Evolutionary conservation across 495 filamentous ascomycete genomes (phyloP), one percentile per base, ranked within the genome.

Genomic region (Trichoderma gamsii): DNA sequence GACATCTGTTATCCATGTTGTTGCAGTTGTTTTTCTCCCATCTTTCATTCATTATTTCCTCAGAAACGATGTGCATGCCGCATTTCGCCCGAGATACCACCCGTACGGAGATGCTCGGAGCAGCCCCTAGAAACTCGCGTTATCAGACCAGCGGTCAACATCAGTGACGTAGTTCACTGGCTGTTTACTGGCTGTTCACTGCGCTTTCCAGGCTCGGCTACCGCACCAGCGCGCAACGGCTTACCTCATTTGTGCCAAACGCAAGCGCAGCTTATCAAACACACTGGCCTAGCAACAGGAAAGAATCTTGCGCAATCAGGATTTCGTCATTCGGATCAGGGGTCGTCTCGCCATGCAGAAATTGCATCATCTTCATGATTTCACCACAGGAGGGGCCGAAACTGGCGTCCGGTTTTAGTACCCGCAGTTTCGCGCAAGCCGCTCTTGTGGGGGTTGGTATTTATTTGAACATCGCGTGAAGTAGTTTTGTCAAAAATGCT

Each of bases 301-400:
- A 61, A 18, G 56, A 32, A 32, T 61, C 56, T 61, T 61, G 23
- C 9, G 51, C 51, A 12, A 32, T 61, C 56, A 61, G 27, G 56
- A 13, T 61, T 11, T 61, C 49, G 49, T 52, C 49, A 52, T 52
- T 23, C 49, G 49, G 21, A n/a, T n/a, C 1, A 52, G 49, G 49
- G 49, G 16, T 38, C 35, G 35, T 38, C 35, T 38, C 35, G 35
- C 49, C 18, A 52, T 52, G 49, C 49, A 52, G 49, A 18, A 21
- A 52, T 52, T 52, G 49, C 49, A 52, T 52, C 49, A 52, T n/a
- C 49, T 52, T n/a, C 49, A 9, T n/a, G 49, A 52, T 52, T 52
- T n/a, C 15, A 23, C 49, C 18, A 7, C 49, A 52, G 49, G 49
- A 52, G 49, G 49, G 49, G 49, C 49, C 49, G 49, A 52, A 23